Base-by-base conservation (phyloP, 1,284 basidiomycete species). In the Trametes pubescens region DNA sequence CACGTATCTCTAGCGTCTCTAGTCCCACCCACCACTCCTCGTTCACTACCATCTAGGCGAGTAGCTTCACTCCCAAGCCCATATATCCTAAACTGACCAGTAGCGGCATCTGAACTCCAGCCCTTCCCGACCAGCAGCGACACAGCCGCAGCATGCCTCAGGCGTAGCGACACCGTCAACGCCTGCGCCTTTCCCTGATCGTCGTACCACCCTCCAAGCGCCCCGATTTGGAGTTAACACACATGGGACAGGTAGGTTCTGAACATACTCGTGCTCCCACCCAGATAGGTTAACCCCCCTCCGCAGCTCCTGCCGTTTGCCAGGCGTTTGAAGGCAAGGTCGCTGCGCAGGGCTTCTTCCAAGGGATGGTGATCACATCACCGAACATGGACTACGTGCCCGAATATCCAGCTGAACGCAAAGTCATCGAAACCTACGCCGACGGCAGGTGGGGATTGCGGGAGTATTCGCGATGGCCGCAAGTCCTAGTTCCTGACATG, bases 401-500 rank as follows among this genome's bases (percentile, higher is more conserved):
- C 22, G 35, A 62, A n/a, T 54, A 57, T 34, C 48, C 55, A 2
- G 34, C 57, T 14, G 47, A 49, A 14, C 47, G 47, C 29, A 4
- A 21, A 11, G 37, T 51, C n/a, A 57, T 62, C 26, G 34, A 37
- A 14, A 57, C 60, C 2, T 57, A 24, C 55, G 16, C 18, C 3
- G 61, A 62, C 29, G 61, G 61, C 4, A 49, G 37, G 5, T 62
- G 54, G 55, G 61, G 61, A 13, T 8, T 32, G 3, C 55, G 51
- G 24, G 56, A 62, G 44, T 62, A 52, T 24, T 52, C 55, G 2
- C 48, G 49, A 4, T 62, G 61, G 61, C 61, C 61, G 10, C 61
- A 62, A 32, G 18, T 22, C 10, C 51, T 57, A 13, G 40, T 57
- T 11, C 35, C 35, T 2, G 38, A 22, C 29, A 26, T 56, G 35